Evolutionary conservation across 1,284 basidiomycete species (phyloP).

Genomic region (Flammula alnicola): DNA sequence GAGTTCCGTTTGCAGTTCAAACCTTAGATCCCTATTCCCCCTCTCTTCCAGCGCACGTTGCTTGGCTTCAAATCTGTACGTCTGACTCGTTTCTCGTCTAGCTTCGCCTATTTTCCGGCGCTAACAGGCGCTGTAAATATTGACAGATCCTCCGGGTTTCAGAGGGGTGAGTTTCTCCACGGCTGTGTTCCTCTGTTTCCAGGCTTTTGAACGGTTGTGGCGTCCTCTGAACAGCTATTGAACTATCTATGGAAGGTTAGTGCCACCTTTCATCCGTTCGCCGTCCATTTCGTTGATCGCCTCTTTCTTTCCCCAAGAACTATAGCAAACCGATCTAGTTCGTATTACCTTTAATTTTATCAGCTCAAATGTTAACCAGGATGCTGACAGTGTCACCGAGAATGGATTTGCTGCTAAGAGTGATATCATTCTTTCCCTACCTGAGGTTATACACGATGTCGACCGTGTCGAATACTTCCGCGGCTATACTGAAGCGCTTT

Average conservation of each 20-base stretch:
- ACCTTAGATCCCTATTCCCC: slow-evolving; percentile 2
- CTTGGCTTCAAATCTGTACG: slow-evolving; percentile 69
- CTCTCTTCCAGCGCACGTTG: slow-evolving; percentile 52
- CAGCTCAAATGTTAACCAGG: background rate
- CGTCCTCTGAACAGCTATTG: slow-evolving; percentile 47
- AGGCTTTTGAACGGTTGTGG: too few relatives aligned
- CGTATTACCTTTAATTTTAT: slow-evolving; percentile 14
- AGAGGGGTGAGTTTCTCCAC: slow-evolving; percentile 42
- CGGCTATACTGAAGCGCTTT: slow-evolving; percentile 63
- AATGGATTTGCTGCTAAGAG: slow-evolving; percentile 77
- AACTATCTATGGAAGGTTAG: slow-evolving; percentile 77
- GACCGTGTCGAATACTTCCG: slow-evolving; percentile 74
- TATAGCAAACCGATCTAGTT: slow-evolving; percentile 73
- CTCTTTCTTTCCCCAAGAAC: slow-evolving; percentile 42
- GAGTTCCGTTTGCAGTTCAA: background rate
- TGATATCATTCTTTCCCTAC: slow-evolving; percentile 57
- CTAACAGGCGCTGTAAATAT: background rate
- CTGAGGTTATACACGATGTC: slow-evolving; percentile 63
- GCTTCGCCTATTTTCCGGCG: slow-evolving; percentile 1
- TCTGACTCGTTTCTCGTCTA: too few relatives aligned
- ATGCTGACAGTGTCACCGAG: slow-evolving; percentile 59
- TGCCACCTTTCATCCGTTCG: too few relatives aligned
- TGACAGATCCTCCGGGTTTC: slow-evolving; percentile 62
- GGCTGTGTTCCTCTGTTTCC: background rate
- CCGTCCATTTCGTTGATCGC: too few relatives aligned